Evolutionary conservation across 768 basidiomycete genomes (phyloP), one percentile per base, ranked within the genome.

Genomic region (Pseudohyphozyma bogoriensis): DNA sequence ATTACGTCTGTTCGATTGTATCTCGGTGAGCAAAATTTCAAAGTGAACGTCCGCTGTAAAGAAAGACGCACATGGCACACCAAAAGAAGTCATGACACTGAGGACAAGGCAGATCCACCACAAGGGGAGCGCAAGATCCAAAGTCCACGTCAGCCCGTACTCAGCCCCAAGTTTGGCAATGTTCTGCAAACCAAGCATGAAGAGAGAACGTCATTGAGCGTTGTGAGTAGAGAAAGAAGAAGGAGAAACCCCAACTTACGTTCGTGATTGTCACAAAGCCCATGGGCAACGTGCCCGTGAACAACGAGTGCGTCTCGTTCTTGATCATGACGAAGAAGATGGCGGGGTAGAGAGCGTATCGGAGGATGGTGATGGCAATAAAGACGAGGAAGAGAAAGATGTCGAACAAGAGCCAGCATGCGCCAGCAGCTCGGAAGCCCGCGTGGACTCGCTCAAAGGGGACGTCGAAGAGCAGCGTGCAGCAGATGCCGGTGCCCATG

Each of bases 181-280:
- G 1, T n/a, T n/a, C 65, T 66, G 16, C 31, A 49, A 13, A 67
- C 56, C n/a, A n/a, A n/a, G n/a, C n/a, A n/a, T n/a, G n/a, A n/a
- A n/a, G n/a, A n/a, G n/a, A n/a, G n/a, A n/a, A n/a, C n/a, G n/a
- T n/a, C n/a, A n/a, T n/a, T n/a, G n/a, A n/a, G n/a, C n/a, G n/a
- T n/a, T n/a, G n/a, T n/a, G n/a, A n/a, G n/a, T n/a, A n/a, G n/a
- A n/a, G n/a, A n/a, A n/a, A n/a, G n/a, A n/a, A n/a, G n/a, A n/a
- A n/a, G n/a, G n/a, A n/a, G n/a, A n/a, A n/a, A n/a, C n/a, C n/a
- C n/a, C n/a, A n/a, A n/a, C n/a, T n/a, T n/a, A n/a, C n/a, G n/a
- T n/a, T n/a, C n/a, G n/a, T n/a, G 36, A 70, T 69, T 4, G 69
- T 70, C 5, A 70, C 66, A 15, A 70, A 62, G 9, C 68, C 68